Percentiles rank a stretch among this genome's conserved stretches.
phyloP scores from a whole-genome alignment of 192 early-diverging fungal species.

The Backusella westeae region DNA sequence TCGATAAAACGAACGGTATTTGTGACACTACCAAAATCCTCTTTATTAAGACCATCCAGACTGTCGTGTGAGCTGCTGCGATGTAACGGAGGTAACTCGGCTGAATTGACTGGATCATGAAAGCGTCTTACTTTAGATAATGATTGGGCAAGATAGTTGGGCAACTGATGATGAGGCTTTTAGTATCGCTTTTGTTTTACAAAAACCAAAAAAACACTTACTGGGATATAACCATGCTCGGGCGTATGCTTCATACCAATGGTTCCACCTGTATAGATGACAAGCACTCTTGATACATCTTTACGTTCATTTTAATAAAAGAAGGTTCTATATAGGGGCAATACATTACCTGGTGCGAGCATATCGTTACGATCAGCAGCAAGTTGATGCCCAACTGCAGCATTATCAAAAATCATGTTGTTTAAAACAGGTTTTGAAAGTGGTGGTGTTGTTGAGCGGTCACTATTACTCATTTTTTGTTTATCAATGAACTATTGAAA shows the following conservation, averaged over 20 bases:
- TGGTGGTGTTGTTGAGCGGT: not conserved
- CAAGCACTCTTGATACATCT: conserved; percentile 79
- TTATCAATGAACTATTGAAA: not conserved
- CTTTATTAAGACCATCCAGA: conserved; percentile 21
- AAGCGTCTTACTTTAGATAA: conserved; percentile 77
- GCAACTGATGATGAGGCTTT: conserved; percentile 20
- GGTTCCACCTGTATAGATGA: conserved; percentile 96
- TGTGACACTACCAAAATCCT: conserved; percentile 8
- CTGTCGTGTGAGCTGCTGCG: conserved; percentile 31
- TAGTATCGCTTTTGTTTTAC: not conserved
- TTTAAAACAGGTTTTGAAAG: not conserved
- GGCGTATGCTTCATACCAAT: conserved; percentile 85
- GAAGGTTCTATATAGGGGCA: too few relatives aligned
- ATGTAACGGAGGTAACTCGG: conserved; percentile 5
- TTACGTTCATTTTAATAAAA: not conserved
- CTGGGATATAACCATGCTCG: conserved; percentile 69
- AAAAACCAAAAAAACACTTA: conserved; percentile 8
- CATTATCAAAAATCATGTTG: conserved; percentile 29
- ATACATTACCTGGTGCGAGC: conserved; percentile 51
- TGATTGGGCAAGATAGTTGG: conserved; percentile 78
- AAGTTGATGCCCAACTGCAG: conserved; percentile 45
- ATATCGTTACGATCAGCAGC: conserved; percentile 56
- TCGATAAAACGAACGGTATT: conserved; percentile 20
- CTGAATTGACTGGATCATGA: conserved; percentile 61
- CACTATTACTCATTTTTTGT: not conserved